Evolutionary conservation across 495 filamentous ascomycete genomes (phyloP).

Genomic region (Wilcoxina mikolae): DNA sequence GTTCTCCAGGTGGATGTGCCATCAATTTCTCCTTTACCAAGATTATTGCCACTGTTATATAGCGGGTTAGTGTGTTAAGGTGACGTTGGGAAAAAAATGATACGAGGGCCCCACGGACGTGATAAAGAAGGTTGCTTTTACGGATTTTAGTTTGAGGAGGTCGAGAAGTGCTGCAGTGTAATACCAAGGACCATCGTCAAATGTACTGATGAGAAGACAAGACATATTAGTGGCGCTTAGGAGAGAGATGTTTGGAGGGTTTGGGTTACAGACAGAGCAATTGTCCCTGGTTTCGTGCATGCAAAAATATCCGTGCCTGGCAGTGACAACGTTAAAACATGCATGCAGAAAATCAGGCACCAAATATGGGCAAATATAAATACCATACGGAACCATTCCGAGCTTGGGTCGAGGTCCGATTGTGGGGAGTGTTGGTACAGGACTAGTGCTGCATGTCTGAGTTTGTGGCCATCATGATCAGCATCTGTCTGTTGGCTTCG

Average conservation of each 20-base stretch:
- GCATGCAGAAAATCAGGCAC: neutral
- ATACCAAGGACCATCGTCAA: slow-evolving; percentile 58
- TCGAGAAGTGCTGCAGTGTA: slow-evolving; percentile 51
- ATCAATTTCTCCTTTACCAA: slow-evolving; percentile 47
- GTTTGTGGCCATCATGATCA: too few relatives aligned
- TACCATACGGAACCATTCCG: slow-evolving; percentile 18
- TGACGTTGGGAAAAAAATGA: neutral
- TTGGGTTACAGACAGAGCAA: slow-evolving; percentile 20
- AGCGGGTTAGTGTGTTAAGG: too few relatives aligned
- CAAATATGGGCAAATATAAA: neutral
- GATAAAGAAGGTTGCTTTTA: slow-evolving; percentile 56
- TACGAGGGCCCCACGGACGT: slow-evolving; percentile 28
- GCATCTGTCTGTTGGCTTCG: neutral
- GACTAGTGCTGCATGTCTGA: neutral
- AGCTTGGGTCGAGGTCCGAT: neutral
- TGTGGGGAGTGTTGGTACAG: neutral
- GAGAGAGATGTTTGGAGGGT: neutral
- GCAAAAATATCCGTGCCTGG: slow-evolving; percentile 3
- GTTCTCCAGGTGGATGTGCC: slow-evolving; percentile 32
- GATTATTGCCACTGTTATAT: slow-evolving; percentile 44
- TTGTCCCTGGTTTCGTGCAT: slow-evolving; percentile 2
- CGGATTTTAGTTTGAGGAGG: slow-evolving; percentile 40
- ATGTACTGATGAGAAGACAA: slow-evolving; percentile 34
- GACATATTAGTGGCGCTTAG: neutral
- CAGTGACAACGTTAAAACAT: too few relatives aligned